Evolutionary conservation across 2,329 filamentous ascomycete species (phyloP), one percentile per base, ranked within the genome.

Genomic region (Chaetomium olivaceum): DNA sequence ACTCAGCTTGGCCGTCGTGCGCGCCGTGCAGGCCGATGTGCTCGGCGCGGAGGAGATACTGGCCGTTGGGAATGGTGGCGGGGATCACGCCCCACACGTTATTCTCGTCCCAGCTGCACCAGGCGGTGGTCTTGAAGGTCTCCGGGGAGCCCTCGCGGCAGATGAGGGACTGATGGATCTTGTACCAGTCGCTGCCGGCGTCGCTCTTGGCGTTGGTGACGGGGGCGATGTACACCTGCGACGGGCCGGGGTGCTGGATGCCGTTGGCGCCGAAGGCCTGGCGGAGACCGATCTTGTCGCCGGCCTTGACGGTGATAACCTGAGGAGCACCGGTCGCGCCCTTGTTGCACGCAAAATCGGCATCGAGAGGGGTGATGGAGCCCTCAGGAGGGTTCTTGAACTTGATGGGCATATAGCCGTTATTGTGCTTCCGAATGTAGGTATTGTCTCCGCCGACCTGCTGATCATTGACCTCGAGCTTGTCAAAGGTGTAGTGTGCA

Each of bases 381-480:
- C 50, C 58, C n/a, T 8, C 36, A 11, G 21, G 58, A 46, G 62
- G 73, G 74, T 63, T 74, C 73, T 52, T 43, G 36, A 43, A 43
- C 36, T 43, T 43, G 36, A 43, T 43, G 16, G 76, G 77, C 74
- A 75, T 77, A 72, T 78, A 78, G 25, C 71, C 72, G 73, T 79
- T 79, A 68, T 75, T 78, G 71, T 80, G 79, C 64, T 70, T 73
- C 67, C 83, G 81, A 70, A 84, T 80, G 76, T 83, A 84, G 54
- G 77, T 76, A 73, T 78, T 81, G 62, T 80, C 77, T 58, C 77
- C 79, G 55, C 78, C 80, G 62, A 76, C 73, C 61, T 73, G 76
- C 65, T 74, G 71, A 70, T 78, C 81, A 72, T 83, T 82, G 73
- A 81, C 77, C 58, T 78, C 75, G 56, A 79, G 73, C 61, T 76